Evolutionary conservation across 768 basidiomycete genomes (phyloP), one percentile per base, ranked within the genome.

Genomic region (Pisolithus microcarpus): DNA sequence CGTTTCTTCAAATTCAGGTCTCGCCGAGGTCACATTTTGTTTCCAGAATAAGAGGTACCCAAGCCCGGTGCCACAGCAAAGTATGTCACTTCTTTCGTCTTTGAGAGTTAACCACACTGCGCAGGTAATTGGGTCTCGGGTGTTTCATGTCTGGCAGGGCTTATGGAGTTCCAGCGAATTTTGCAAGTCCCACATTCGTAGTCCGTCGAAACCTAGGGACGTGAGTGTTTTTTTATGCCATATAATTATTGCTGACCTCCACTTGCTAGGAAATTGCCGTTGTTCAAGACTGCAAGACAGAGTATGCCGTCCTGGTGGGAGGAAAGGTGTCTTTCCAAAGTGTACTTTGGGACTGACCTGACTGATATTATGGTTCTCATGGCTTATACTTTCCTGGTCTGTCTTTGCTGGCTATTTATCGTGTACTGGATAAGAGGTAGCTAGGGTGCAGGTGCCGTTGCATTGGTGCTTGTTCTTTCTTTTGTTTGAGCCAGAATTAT

Each of bases 181-280:
- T n/a, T 44, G 38, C 23, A 54, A 26, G 46, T 54, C 53, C 42
- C 50, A 54, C 9, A 51, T 51, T 40, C 50, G 13, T 23, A 54
- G 24, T 9, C 50, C 36, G 15, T 51, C 50, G 0, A 43, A 47
- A 26, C 50, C 53, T 55, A 38, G 11, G 26, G n/a, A 40, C 7
- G 9, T n/a, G 18, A 19, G 21, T 18, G 7, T 9, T 23, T 40
- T 40, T 18, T 10, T 40, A 40, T 4, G 18, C 39, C 7, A 23
- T 40, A 9, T 9, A 21, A 19, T 49, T 15, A 18, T 21, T 38
- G n/a, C 53, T 44, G 4, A 54, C 53, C 46, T 26, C 48, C 43
- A 4, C 53, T 54, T 24, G 50, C 50, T 4, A 51, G 46, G 2
- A 54, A 26, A 37, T 15, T 47, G 5, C 53, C 49, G 15, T 13